Evolutionary conservation across 1,284 basidiomycete species (phyloP).

Genomic region (Ceratorhiza oryzae-sativae): DNA sequence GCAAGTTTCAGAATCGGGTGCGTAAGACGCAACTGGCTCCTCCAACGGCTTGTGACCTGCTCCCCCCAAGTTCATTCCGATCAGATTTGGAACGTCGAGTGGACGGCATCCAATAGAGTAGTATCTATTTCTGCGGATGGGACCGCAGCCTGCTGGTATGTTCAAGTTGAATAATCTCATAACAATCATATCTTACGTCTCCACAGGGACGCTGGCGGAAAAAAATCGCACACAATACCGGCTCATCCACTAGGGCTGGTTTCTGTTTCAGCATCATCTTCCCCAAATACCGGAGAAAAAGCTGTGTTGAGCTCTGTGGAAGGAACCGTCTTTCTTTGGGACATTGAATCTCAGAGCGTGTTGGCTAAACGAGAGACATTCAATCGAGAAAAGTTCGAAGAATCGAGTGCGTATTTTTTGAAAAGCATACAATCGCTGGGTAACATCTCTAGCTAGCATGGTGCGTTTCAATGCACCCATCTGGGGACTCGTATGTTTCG

Average conservation of each 20-base stretch:
- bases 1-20: constrained; percentile 22
- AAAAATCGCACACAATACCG: constrained; percentile 66
- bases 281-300: constrained; percentile 58
- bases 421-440: too few species aligned
- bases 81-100: constrained; percentile 80
- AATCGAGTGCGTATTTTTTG: constrained; percentile 67
- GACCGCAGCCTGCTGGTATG: constrained; percentile 66
- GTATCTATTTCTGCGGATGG: constrained; percentile 80
- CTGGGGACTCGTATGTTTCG: constrained; percentile 74
- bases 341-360: constrained; percentile 65
- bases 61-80: constrained; percentile 81
- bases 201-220: constrained; percentile 63
- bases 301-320: constrained; percentile 82
- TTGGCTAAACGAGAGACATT: constrained; percentile 76
- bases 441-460: too few species aligned
- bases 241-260: constrained; percentile 78
- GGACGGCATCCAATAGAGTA: constrained; percentile 71
- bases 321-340: constrained; percentile 76
- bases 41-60: not conserved
- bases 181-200: not conserved
- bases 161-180: too few species aligned
- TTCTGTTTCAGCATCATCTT: constrained; percentile 68
- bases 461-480: constrained; percentile 80
- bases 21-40: not conserved
- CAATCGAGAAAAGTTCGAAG: constrained; percentile 61